These are phyloP conservation scores for Pseudogymnoascus verrucosus DNA, from an alignment of 2,329 filamentous ascomycete species.

Conservation along the genomic window DNA sequence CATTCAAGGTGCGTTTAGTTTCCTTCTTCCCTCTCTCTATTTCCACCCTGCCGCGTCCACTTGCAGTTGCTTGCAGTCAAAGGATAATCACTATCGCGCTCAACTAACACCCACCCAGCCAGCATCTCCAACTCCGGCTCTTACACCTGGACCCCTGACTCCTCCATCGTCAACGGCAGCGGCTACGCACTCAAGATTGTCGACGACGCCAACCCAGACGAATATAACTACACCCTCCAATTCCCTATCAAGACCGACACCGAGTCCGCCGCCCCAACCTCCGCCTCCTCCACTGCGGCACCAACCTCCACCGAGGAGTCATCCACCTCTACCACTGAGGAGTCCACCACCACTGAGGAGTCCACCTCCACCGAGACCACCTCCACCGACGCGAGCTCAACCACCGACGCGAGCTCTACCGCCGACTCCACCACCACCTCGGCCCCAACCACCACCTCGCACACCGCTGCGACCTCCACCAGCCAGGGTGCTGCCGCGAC, in stretches of 20 bases:
- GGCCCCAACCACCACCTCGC: neutral
- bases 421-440: neutral
- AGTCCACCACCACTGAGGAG: neutral
- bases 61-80: neutral
- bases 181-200: slow-evolving; percentile 17
- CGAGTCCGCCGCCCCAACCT: neutral
- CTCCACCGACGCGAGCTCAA: neutral
- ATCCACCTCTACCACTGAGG: neutral
- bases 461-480: neutral
- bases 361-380: neutral
- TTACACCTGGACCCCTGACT: slow-evolving; percentile 14
- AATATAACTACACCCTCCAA: slow-evolving; percentile 22
- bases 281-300: neutral
- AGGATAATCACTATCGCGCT: neutral
- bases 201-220: slow-evolving; percentile 18
- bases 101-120: slow-evolving; percentile 12
- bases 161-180: slow-evolving; percentile 10
- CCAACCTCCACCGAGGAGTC: neutral
- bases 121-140: slow-evolving; percentile 11
- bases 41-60: neutral
- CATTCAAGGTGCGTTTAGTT: slow-evolving; percentile 14
- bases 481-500: neutral
- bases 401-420: neutral
- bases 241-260: slow-evolving; percentile 20
- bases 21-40: neutral